Conservation (phyloP, 306 rosid species). For the Dalbergia oliveri region DNA sequence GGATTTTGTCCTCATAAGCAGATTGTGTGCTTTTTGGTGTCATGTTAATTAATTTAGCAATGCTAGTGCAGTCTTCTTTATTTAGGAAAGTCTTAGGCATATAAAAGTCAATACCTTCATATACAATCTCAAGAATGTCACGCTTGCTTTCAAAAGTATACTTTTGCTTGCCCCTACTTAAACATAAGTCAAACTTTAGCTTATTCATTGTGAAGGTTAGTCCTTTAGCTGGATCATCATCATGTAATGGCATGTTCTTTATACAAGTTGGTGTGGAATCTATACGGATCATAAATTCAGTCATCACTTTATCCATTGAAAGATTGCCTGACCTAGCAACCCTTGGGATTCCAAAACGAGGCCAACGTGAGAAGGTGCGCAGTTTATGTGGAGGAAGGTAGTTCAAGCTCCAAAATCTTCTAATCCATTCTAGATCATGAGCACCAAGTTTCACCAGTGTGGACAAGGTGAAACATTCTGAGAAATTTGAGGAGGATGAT, state of each 20-base stretch:
- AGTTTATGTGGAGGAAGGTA: constrained; percentile 91
- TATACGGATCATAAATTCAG: constrained; percentile 88
- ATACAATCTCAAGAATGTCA: constrained; percentile 77
- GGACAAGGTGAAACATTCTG: constrained; percentile 53
- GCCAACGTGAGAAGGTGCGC: constrained; percentile 85
- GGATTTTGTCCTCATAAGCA: constrained; percentile 63
- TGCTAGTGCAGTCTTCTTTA: constrained; percentile 63
- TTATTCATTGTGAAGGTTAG: constrained; percentile 76
- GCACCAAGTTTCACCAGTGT: constrained; percentile 81
- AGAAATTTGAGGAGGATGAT: background rate
- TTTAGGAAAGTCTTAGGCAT: constrained; percentile 68
- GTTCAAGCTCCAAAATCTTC: constrained; percentile 65
- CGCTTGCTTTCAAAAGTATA: constrained; percentile 86
- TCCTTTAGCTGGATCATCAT: constrained; percentile 95
- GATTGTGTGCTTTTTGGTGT: constrained; percentile 66
- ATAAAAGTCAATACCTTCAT: constrained; percentile 88
- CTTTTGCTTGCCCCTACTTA: constrained; percentile 81
- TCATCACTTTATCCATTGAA: constrained; percentile 91
- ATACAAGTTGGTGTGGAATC: constrained; percentile 80
- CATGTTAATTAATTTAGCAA: constrained; percentile 73
- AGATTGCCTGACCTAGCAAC: constrained; percentile 86
- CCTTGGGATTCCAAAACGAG: constrained; percentile 92
- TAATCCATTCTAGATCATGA: constrained; percentile 92
- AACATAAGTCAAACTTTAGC: constrained; percentile 72
- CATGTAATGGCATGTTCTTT: constrained; percentile 80